Conservation (phyloP, 116 monocot species). For the Trichopus zeylanicus region DNA sequence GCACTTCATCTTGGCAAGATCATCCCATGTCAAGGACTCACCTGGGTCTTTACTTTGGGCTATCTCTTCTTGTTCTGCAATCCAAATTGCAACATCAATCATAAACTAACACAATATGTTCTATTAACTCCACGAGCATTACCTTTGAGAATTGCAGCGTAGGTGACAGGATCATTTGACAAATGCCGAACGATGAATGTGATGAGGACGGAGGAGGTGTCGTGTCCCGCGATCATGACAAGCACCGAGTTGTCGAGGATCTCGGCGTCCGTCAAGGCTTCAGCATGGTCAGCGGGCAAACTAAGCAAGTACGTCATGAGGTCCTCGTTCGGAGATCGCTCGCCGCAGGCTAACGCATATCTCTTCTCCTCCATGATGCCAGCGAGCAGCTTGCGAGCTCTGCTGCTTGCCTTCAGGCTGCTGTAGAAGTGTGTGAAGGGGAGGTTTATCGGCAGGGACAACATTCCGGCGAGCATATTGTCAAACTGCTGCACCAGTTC, state of each 20-base stretch:
- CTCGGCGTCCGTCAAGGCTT: slow-evolving; percentile 23
- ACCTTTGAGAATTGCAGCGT: slow-evolving; percentile 12
- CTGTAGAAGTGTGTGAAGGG: slow-evolving; percentile 26
- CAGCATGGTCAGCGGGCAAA: slow-evolving; percentile 1
- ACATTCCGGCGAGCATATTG: slow-evolving; percentile 21
- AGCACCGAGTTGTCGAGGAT: slow-evolving; percentile 30
- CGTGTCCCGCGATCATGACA: slow-evolving; percentile 28
- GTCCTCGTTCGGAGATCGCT: slow-evolving; percentile 5
- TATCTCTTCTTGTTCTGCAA: slow-evolving; percentile 35
- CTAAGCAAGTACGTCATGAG: slow-evolving; percentile 21
- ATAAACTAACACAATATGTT: neutral
- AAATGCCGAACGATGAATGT: slow-evolving; percentile 38
- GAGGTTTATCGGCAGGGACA: slow-evolving; percentile 33
- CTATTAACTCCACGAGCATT: neutral
- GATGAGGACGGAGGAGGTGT: slow-evolving; percentile 24
- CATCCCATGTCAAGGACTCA: slow-evolving; percentile 39
- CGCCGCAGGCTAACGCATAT: slow-evolving; percentile 5
- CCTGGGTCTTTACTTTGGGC: slow-evolving; percentile 18
- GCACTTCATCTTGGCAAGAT: slow-evolving; percentile 37
- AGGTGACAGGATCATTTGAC: slow-evolving; percentile 9
- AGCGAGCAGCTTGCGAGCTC: slow-evolving; percentile 6
- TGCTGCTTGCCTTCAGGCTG: slow-evolving; percentile 20
- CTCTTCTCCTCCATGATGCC: slow-evolving; percentile 8
- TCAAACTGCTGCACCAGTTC: slow-evolving; percentile 5
- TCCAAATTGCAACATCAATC: neutral